A percentile compares a stretch with the other conserved stretches of the same genome.
Conservation (phyloP, 2,329 filamentous ascomycete species). For the Ophiostoma angusticollis region DNA sequence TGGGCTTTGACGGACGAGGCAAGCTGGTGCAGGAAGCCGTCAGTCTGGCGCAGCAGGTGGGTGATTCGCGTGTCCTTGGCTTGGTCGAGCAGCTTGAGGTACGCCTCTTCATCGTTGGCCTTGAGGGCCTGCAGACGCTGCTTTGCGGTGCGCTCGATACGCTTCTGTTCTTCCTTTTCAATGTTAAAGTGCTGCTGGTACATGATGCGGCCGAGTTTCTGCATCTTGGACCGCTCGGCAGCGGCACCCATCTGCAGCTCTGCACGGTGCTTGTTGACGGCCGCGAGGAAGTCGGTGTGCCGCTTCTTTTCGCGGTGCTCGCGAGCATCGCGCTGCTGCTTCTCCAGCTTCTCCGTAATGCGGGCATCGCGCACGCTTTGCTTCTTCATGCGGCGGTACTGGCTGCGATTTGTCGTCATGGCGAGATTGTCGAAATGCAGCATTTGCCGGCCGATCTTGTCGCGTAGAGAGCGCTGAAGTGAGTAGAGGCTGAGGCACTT, state of each 20-base stretch:
- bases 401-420: constrained; percentile 87
- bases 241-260: constrained; percentile 60
- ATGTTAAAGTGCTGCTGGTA: constrained; percentile 83
- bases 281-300: constrained; percentile 80
- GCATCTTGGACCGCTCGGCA: constrained; percentile 58
- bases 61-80: constrained; percentile 99
- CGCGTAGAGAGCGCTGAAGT: constrained; percentile 75
- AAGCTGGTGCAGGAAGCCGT: constrained; percentile 92
- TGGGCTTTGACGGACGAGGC: constrained; percentile 90
- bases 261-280: constrained; percentile 68
- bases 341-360: constrained; percentile 97
- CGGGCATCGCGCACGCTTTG: constrained; percentile 88
- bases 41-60: constrained; percentile 89
- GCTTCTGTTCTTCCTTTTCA: constrained; percentile 98
- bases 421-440: constrained; percentile 90
- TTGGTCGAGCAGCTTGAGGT: constrained; percentile 93
- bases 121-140: constrained; percentile 98
- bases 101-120: constrained; percentile 98
- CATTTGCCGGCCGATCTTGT: constrained; percentile 82
- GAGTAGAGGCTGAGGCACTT: constrained; percentile 80
- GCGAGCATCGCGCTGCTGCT: constrained; percentile 91
- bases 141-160: constrained; percentile 93
- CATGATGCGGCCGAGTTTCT: constrained; percentile 86
- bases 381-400: constrained; percentile 93
- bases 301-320: constrained; percentile 97